Conservation (phyloP, 495 filamentous ascomycete genomes). For the Xylaria flabelliformis region DNA sequence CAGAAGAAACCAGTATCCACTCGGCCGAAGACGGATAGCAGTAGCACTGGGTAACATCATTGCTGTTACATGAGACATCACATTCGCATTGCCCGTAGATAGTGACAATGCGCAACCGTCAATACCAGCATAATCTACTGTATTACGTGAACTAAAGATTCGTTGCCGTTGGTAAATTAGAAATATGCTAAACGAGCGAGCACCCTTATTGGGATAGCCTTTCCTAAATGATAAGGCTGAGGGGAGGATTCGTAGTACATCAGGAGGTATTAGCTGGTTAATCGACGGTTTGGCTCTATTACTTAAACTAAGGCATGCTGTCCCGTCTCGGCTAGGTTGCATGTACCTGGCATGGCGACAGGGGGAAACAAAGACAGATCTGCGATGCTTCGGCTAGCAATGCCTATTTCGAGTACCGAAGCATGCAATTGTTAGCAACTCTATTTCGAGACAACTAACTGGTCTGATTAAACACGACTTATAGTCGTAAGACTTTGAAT, state of each 20-base stretch:
- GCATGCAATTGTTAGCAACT: neutral
- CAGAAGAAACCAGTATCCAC: conserved; percentile 22
- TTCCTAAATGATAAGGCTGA: no score
- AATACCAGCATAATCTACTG: neutral
- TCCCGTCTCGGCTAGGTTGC: neutral
- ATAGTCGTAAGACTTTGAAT: neutral
- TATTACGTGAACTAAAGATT: neutral
- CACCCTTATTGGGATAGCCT: neutral
- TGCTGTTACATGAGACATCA: neutral
- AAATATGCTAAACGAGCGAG: neutral
- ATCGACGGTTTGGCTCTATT: neutral
- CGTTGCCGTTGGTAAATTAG: neutral
- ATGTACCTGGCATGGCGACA: conserved; percentile 7
- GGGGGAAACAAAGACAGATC: neutral
- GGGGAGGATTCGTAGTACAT: no score
- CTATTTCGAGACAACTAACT: neutral
- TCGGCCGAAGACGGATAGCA: conserved; percentile 32
- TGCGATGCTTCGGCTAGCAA: conserved; percentile 7
- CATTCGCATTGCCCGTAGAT: neutral
- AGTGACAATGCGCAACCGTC: neutral
- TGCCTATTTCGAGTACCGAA: neutral
- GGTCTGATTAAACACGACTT: neutral
- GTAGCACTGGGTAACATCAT: conserved; percentile 33
- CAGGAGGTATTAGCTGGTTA: no score
- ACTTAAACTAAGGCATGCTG: neutral